These are phyloP conservation scores for Biscogniauxia mediterranea DNA, from an alignment of 2,329 filamentous ascomycete genomes.

Conservation along the genomic window DNA sequence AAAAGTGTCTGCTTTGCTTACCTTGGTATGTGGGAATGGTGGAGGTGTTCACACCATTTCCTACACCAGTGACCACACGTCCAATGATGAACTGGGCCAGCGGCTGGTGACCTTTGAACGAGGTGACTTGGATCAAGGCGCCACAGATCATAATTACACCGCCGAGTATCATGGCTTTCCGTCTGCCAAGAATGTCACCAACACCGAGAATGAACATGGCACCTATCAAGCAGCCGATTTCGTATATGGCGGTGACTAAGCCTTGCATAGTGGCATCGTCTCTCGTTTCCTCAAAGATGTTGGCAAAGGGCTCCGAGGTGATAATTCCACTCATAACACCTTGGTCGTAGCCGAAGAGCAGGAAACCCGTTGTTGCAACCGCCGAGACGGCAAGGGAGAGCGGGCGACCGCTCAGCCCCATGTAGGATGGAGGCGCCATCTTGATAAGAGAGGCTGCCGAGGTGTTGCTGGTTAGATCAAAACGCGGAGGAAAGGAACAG, in stretches of 20 bases:
- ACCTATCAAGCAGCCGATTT: slow-evolving; percentile 41
- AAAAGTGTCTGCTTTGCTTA: slow-evolving; percentile 33
- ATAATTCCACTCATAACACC: slow-evolving; percentile 53
- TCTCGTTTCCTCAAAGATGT: slow-evolving; percentile 42
- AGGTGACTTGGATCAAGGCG: slow-evolving; percentile 54
- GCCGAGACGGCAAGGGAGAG: slow-evolving; percentile 58
- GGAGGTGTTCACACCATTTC: slow-evolving; percentile 48
- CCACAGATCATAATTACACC: slow-evolving; percentile 58
- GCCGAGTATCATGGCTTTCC: slow-evolving; percentile 54
- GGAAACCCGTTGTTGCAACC: slow-evolving; percentile 42
- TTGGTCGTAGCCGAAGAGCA: slow-evolving; percentile 58
- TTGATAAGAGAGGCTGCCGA: slow-evolving; percentile 8
- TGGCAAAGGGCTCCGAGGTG: slow-evolving; percentile 46
- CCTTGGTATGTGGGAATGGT: slow-evolving; percentile 48
- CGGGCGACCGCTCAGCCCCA: slow-evolving; percentile 57
- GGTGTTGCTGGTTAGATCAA: slow-evolving; percentile 7
- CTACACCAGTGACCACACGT: slow-evolving; percentile 48
- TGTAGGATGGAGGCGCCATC: slow-evolving; percentile 55
- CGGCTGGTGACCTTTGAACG: slow-evolving; percentile 23
- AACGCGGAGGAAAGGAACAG: slow-evolving; percentile 2
- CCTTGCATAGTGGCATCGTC: slow-evolving; percentile 44
- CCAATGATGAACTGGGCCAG: slow-evolving; percentile 45
- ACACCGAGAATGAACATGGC: slow-evolving; percentile 47
- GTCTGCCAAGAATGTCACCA: slow-evolving; percentile 49
- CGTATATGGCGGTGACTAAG: slow-evolving; percentile 46